Conservation (phyloP, 2,329 filamentous ascomycete species). For the Penicillium sp. region DNA sequence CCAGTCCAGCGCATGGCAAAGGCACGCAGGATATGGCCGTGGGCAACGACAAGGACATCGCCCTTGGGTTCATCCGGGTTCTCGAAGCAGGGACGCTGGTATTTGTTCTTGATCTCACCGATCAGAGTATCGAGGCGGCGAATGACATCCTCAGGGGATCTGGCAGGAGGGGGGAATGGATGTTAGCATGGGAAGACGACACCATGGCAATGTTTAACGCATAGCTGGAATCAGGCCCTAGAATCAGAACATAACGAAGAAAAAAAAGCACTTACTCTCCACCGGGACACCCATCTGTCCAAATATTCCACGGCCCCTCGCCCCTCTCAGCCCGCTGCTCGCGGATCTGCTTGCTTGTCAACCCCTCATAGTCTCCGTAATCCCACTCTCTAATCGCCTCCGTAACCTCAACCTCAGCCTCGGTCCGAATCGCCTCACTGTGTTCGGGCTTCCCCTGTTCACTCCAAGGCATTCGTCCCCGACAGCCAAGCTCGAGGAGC, state of each 20-base stretch:
- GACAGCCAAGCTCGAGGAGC: slow-evolving; percentile 72
- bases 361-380: slow-evolving; percentile 83
- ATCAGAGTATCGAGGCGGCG: slow-evolving; percentile 74
- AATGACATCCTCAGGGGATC: slow-evolving; percentile 71
- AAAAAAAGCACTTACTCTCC: slow-evolving; percentile 65
- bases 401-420: slow-evolving; percentile 65
- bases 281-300: slow-evolving; percentile 81
- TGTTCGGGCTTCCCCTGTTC: slow-evolving; percentile 29
- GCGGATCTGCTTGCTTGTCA: slow-evolving; percentile 70
- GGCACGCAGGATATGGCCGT: slow-evolving; percentile 84
- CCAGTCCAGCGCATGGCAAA: slow-evolving; percentile 86
- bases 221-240: not conserved
- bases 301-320: slow-evolving; percentile 73
- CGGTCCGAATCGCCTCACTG: slow-evolving; percentile 50
- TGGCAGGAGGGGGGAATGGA: slow-evolving; percentile 30
- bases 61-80: slow-evolving; percentile 51
- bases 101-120: slow-evolving; percentile 66
- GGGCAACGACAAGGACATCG: slow-evolving; percentile 79
- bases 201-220: not conserved
- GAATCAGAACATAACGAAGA: not conserved
- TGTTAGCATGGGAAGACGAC: not conserved
- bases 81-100: slow-evolving; percentile 63
- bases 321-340: slow-evolving; percentile 59
- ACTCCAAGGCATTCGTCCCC: slow-evolving; percentile 70
- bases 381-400: slow-evolving; percentile 81